Evolutionary conservation across 305 asterid genomes (phyloP).

Genomic region (Solanum aculeatissimum): DNA sequence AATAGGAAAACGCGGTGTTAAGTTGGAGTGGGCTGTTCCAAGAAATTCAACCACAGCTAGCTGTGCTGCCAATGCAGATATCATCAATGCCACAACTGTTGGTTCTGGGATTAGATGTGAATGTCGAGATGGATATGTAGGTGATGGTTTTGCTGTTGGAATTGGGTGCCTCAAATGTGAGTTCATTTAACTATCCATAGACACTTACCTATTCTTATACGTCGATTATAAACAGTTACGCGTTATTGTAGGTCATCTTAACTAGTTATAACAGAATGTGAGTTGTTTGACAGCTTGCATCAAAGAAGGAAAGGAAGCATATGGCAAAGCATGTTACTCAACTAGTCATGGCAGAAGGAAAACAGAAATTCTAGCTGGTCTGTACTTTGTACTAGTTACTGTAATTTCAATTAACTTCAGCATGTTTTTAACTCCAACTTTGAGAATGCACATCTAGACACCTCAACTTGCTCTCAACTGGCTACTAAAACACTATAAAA

Average conservation of each 20-base stretch:
- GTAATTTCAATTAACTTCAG: neutral
- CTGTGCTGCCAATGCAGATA: slow-evolving; percentile 33
- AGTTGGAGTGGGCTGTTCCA: slow-evolving; percentile 68
- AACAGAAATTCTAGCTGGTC: slow-evolving; percentile 44
- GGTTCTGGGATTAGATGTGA: slow-evolving; percentile 40
- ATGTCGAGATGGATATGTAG: slow-evolving; percentile 44
- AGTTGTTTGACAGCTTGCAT: slow-evolving; percentile 30
- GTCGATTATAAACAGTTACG: neutral
- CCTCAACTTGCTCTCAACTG: neutral
- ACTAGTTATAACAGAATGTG: neutral
- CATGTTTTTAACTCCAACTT: neutral
- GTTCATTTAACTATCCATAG: neutral
- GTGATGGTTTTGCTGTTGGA: slow-evolving; percentile 55
- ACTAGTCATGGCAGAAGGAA: slow-evolving; percentile 25
- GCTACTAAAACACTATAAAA: neutral
- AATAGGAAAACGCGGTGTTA: slow-evolving; percentile 37
- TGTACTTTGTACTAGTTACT: slow-evolving; percentile 2
- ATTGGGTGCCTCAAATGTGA: slow-evolving; percentile 50
- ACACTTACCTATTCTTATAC: neutral
- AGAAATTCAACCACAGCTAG: slow-evolving; percentile 17
- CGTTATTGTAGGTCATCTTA: neutral
- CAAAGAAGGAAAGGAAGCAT: slow-evolving; percentile 49
- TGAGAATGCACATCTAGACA: neutral
- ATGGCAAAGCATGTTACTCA: slow-evolving; percentile 34
- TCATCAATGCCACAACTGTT: slow-evolving; percentile 39